Conservation (phyloP, 371 early-diverging fungal species). For the Rhizopus arrhizus region DNA sequence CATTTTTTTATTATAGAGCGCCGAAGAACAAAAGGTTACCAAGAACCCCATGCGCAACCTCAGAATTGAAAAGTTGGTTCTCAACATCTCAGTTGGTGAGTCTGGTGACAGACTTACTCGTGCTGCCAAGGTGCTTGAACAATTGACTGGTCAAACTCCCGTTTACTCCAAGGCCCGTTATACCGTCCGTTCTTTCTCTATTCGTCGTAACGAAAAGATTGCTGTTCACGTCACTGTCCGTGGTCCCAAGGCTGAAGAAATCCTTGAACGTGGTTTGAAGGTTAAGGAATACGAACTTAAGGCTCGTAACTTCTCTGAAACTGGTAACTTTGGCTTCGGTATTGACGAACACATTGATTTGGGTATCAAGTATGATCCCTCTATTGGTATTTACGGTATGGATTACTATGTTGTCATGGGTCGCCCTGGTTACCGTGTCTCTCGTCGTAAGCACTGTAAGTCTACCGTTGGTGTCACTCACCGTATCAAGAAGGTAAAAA, state of each 20-base stretch:
- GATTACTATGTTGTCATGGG: constrained; percentile 98
- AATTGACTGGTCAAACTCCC: constrained; percentile 99
- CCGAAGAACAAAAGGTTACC: constrained; percentile 60
- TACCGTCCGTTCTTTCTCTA: constrained; percentile 99
- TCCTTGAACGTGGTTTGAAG: constrained; percentile 99
- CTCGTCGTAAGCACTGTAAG: constrained; percentile 92
- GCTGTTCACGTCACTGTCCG: constrained; percentile 99
- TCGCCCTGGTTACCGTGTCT: constrained; percentile 96
- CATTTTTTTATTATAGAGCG: constrained; percentile 55
- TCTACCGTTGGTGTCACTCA: constrained; percentile 92
- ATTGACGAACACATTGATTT: constrained; percentile 99
- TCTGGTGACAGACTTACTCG: constrained; percentile 99
- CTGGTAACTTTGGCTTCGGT: constrained; percentile 99
- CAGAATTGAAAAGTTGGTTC: constrained; percentile 98
- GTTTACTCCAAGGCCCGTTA: constrained; percentile 99
- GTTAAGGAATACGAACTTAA: constrained; percentile 99
- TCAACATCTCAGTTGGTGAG: constrained; percentile 99
- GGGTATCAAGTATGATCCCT: constrained; percentile 99
- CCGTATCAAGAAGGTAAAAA: constrained; percentile 79
- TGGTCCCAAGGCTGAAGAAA: constrained; percentile 87
- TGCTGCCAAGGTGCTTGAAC: constrained; percentile 99
- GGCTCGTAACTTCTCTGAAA: constrained; percentile 94
- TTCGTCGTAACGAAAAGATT: constrained; percentile 99
- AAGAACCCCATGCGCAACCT: constrained; percentile 97
- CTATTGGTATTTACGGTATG: constrained; percentile 98